Evolutionary conservation across 169 alveolate genomes (phyloP).

Genomic region (Cystoisospora suis): DNA sequence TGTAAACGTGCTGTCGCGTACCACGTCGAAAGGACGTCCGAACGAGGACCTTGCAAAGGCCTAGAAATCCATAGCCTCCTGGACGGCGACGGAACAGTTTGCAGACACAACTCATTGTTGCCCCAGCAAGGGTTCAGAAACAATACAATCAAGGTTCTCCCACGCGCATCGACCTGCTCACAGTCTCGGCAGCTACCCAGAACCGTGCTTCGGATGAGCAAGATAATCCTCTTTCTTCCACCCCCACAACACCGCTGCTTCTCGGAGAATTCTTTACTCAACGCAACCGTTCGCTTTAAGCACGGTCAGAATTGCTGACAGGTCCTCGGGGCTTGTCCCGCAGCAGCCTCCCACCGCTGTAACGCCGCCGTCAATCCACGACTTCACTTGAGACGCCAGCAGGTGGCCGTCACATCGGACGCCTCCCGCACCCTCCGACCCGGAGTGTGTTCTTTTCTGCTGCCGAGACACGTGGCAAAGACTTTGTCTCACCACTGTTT

Average conservation of each 20-base stretch:
- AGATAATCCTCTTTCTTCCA: neutral
- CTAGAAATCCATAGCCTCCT: too few species aligned
- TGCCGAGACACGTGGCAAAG: too few species aligned
- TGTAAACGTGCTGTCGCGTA: too few species aligned
- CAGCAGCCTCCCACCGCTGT: constrained; percentile 32
- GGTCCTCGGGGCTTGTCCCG: constrained; percentile 4
- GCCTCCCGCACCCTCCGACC: neutral
- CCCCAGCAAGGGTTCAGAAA: too few species aligned
- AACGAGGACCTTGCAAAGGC: too few species aligned
- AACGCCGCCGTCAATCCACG: neutral
- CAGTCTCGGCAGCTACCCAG: too few species aligned
- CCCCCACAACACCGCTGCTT: neutral
- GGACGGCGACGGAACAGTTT: too few species aligned
- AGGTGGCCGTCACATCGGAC: neutral
- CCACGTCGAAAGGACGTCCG: too few species aligned
- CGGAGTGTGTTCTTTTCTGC: too few species aligned
- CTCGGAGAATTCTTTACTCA: neutral
- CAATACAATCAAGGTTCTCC: too few species aligned
- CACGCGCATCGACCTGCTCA: too few species aligned
- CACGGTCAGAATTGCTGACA: neutral
- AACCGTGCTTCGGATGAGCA: neutral
- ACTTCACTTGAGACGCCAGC: neutral
- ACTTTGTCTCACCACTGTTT: neutral
- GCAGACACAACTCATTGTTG: too few species aligned
- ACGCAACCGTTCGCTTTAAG: neutral